Evolutionary conservation across 78 protist species (phyloP).

Genomic region (Salpingoeca rosetta): DNA sequence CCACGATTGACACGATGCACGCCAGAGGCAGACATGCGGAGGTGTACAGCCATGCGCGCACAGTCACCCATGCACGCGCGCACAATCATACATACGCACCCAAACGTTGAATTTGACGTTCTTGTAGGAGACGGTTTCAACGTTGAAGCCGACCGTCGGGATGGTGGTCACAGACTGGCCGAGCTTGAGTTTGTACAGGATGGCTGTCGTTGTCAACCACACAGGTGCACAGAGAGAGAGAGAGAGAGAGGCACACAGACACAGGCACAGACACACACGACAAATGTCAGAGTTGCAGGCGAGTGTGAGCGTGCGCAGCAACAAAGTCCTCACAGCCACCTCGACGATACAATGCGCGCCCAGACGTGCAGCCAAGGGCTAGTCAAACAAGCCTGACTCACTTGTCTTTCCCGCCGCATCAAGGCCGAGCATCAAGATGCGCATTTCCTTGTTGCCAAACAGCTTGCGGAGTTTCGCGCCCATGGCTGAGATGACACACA

Average conservation of each 20-base stretch:
- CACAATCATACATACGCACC: conserved; percentile 1
- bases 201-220: conserved; percentile 11
- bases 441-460: conserved; percentile 74
- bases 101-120: conserved; percentile 57
- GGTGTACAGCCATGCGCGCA: too few species aligned
- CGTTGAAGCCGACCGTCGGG: conserved; percentile 69
- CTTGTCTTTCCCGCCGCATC: conserved; percentile 47
- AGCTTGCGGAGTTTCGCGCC: conserved; percentile 5
- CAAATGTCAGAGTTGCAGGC: too few species aligned
- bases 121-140: conserved; percentile 72
- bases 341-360: too few species aligned
- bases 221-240: not conserved
- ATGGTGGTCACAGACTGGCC: conserved; percentile 45
- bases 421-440: conserved; percentile 68
- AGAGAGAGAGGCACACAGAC: not conserved
- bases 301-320: too few species aligned
- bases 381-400: not conserved
- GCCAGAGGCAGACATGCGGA: too few species aligned
- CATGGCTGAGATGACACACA: not conserved
- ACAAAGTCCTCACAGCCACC: too few species aligned
- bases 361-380: too few species aligned
- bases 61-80: too few species aligned
- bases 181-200: conserved; percentile 33
- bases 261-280: too few species aligned
- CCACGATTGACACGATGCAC: too few species aligned